phyloP scores from a whole-genome alignment of 2,329 filamentous ascomycete genomes.

The Chaetothyriales sp. region DNA sequence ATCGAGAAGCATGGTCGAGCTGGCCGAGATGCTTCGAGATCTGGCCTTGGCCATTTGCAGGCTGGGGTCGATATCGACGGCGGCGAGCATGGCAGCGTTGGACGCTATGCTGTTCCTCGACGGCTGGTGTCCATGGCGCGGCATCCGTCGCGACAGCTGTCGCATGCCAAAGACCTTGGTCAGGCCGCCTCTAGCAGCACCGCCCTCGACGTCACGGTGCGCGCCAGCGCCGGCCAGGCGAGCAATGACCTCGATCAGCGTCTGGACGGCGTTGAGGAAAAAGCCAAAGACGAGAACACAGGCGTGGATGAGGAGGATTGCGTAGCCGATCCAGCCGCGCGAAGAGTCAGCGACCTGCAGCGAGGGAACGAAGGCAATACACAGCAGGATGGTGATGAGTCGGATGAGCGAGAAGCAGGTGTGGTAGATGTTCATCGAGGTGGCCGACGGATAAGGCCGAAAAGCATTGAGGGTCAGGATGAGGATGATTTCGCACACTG shows the following conservation, averaged over 20 bases:
- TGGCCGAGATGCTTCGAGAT: conserved; percentile 47
- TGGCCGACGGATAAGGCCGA: conserved; percentile 75
- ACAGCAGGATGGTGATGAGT: conserved; percentile 60
- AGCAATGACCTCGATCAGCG: conserved; percentile 74
- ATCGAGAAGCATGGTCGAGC: conserved; percentile 48
- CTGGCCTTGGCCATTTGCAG: conserved; percentile 40
- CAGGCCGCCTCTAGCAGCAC: conserved; percentile 64
- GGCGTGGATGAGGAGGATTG: conserved; percentile 73
- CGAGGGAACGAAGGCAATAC: conserved; percentile 72
- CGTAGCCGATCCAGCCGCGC: conserved; percentile 92
- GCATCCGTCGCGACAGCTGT: conserved; percentile 62
- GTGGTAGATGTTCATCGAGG: conserved; percentile 96
- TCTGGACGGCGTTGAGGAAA: conserved; percentile 82
- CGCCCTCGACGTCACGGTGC: conserved; percentile 35
- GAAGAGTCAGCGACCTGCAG: conserved; percentile 63
- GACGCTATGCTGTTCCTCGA: conserved; percentile 69
- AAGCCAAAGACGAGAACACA: conserved; percentile 81
- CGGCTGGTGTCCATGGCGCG: conserved; percentile 44
- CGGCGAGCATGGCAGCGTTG: conserved; percentile 62
- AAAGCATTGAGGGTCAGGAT: conserved; percentile 80
- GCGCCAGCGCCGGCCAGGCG: conserved; percentile 65
- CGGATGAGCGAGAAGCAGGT: conserved; percentile 68
- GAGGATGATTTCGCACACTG: conserved; percentile 85
- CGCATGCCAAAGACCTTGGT: conserved; percentile 86
- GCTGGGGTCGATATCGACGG: conserved; percentile 41